Evolutionary conservation across 2,329 filamentous ascomycete genomes (phyloP).

Genomic region (Pseudopithomyces maydicus): DNA sequence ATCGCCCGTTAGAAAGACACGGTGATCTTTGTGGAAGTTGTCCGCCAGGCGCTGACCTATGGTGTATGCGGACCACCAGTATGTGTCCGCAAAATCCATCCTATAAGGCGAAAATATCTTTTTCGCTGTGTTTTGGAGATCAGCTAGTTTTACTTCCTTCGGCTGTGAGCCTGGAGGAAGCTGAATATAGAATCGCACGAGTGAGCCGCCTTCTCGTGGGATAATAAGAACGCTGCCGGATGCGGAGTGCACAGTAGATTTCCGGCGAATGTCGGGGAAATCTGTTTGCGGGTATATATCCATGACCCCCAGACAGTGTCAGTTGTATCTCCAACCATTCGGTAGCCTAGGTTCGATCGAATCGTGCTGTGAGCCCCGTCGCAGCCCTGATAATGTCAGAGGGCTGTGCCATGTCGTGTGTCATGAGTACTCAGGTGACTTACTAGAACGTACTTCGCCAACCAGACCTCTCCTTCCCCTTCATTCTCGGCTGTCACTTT

Average conservation of each 20-base stretch:
- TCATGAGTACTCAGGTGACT: conserved; percentile 7
- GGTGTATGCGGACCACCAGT: conserved; percentile 74
- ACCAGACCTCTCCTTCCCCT: conserved; percentile 33
- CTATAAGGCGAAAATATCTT: conserved; percentile 61
- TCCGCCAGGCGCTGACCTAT: conserved; percentile 74
- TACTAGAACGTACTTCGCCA: conserved; percentile 47
- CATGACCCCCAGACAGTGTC: conserved; percentile 64
- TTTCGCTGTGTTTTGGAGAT: conserved; percentile 59
- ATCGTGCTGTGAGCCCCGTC: conserved; percentile 60
- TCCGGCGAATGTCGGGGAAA: conserved; percentile 59
- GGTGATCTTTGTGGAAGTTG: conserved; percentile 67
- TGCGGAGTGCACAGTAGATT: conserved; percentile 54
- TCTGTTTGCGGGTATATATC: conserved; percentile 56
- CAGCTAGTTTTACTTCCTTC: conserved; percentile 57
- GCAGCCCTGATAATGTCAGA: conserved; percentile 50
- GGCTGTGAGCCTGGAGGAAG: conserved; percentile 56
- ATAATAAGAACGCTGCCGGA: conserved; percentile 57
- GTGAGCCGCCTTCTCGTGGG: conserved; percentile 58
- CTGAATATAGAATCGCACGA: conserved; percentile 69
- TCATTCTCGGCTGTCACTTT: conserved; percentile 40
- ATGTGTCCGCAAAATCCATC: conserved; percentile 62
- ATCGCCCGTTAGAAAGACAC: conserved; percentile 73
- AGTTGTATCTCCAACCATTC: conserved; percentile 64
- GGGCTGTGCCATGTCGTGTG: background rate
- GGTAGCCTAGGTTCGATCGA: conserved; percentile 56